phyloP scores from a whole-genome alignment of 176 grass and related monocot genomes.

The Oryza punctata region DNA sequence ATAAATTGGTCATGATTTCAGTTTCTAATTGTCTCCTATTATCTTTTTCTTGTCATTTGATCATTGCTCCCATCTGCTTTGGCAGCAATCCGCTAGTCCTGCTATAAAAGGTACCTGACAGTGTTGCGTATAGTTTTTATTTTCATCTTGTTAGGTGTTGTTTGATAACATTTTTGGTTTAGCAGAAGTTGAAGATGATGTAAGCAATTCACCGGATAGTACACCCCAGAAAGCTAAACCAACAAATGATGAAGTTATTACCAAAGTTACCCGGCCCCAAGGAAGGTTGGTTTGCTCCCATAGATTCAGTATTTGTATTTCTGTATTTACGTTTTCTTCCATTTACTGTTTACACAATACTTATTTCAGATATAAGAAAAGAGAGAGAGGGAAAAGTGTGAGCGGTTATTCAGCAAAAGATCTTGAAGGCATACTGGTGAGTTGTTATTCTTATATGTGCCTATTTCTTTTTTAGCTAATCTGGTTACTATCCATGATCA shows the following conservation, averaged over 20 bases:
- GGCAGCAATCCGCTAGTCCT: conserved; percentile 72
- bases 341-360: background rate
- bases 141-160: background rate
- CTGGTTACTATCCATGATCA: background rate
- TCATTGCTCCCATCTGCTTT: background rate
- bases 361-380: conserved; percentile 83
- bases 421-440: conserved; percentile 98
- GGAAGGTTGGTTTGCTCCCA: conserved; percentile 64
- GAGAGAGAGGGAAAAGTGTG: conserved; percentile 87
- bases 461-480: conserved; percentile 7
- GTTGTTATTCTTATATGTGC: conserved; percentile 10
- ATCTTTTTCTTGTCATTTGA: conserved; percentile 7
- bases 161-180: background rate
- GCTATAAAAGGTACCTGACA: conserved; percentile 53
- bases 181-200: conserved; percentile 54
- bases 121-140: background rate
- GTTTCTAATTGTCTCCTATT: conserved; percentile 10
- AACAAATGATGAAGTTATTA: conserved; percentile 40
- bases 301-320: background rate
- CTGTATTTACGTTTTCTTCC: conserved; percentile 2
- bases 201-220: conserved; percentile 41
- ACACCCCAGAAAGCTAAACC: conserved; percentile 56
- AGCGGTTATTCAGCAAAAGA: conserved; percentile 75
- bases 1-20: conserved; percentile 10
- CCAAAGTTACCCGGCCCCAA: conserved; percentile 78